Evolutionary conservation across 768 basidiomycete genomes (phyloP).

Genomic region (Phlebiopsis flavidoalba): DNA sequence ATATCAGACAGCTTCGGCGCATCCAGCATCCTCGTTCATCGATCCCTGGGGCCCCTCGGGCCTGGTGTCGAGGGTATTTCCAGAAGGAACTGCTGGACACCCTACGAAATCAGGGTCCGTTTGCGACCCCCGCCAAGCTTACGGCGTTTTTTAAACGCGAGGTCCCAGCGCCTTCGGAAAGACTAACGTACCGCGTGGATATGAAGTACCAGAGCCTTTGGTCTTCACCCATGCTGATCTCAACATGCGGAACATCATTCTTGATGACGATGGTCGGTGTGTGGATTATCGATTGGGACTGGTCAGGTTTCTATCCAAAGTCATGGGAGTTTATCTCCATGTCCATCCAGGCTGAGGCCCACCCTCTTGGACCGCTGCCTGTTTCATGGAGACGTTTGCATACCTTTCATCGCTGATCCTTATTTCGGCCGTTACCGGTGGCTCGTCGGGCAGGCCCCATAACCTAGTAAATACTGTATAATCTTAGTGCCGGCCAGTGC

Average conservation of each 20-base stretch:
- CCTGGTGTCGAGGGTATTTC: background rate
- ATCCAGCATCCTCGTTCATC: background rate
- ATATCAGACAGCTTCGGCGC: constrained; percentile 22
- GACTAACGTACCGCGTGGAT: background rate
- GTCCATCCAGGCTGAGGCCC: too few relatives aligned
- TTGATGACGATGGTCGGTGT: background rate
- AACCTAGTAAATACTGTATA: too few relatives aligned
- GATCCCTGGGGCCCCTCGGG: constrained; percentile 3
- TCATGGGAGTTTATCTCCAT: too few relatives aligned
- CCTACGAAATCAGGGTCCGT: background rate
- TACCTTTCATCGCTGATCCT: too few relatives aligned
- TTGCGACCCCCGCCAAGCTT: background rate
- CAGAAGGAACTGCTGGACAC: background rate
- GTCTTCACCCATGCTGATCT: constrained; percentile 19
- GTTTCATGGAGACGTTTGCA: too few relatives aligned
- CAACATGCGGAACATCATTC: constrained; percentile 13
- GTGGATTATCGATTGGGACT: too few relatives aligned
- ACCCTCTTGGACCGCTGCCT: too few relatives aligned
- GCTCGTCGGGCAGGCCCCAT: too few relatives aligned
- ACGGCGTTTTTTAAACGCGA: background rate
- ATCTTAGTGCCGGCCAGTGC: too few relatives aligned
- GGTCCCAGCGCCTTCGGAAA: background rate
- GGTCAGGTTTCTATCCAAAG: too few relatives aligned
- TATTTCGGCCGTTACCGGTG: too few relatives aligned
- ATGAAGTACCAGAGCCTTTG: constrained; percentile 1